Evolutionary conservation across 2,329 filamentous ascomycete species (phyloP).

Genomic region (Aspergillus transmontanensis): DNA sequence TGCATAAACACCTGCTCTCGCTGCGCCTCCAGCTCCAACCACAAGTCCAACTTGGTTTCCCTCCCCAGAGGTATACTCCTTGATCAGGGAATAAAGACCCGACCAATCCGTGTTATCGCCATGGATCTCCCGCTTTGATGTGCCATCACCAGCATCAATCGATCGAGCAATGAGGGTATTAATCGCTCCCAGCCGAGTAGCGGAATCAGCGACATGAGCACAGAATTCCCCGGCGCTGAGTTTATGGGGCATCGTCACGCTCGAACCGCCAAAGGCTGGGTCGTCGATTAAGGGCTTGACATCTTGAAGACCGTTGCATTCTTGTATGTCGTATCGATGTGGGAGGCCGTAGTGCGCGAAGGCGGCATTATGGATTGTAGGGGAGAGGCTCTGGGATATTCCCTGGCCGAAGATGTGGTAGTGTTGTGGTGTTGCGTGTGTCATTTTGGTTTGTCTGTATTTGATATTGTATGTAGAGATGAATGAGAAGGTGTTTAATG

Average conservation of each 20-base stretch:
- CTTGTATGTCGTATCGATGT: conserved; percentile 11
- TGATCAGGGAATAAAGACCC: neutral
- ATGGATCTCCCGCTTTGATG: neutral
- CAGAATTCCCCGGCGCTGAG: neutral
- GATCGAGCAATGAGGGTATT: neutral
- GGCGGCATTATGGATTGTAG: conserved; percentile 25
- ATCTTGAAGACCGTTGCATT: neutral
- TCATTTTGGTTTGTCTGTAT: neutral
- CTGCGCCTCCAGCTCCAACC: neutral
- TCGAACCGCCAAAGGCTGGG: neutral
- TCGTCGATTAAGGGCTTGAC: neutral
- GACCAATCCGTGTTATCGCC: neutral
- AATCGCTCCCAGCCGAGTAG: neutral
- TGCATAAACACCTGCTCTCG: neutral
- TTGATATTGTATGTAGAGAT: too few relatives aligned
- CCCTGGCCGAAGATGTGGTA: conserved; percentile 20
- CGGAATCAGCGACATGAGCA: neutral
- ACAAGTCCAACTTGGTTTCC: neutral
- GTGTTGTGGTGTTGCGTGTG: neutral
- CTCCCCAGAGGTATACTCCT: neutral
- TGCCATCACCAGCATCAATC: neutral
- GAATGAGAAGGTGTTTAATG: neutral
- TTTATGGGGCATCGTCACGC: neutral
- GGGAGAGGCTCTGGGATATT: conserved; percentile 22
- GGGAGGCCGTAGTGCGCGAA: conserved; percentile 15